Evolutionary conservation across 768 basidiomycete species (phyloP).

Genomic region (Auriscalpium orientale): DNA sequence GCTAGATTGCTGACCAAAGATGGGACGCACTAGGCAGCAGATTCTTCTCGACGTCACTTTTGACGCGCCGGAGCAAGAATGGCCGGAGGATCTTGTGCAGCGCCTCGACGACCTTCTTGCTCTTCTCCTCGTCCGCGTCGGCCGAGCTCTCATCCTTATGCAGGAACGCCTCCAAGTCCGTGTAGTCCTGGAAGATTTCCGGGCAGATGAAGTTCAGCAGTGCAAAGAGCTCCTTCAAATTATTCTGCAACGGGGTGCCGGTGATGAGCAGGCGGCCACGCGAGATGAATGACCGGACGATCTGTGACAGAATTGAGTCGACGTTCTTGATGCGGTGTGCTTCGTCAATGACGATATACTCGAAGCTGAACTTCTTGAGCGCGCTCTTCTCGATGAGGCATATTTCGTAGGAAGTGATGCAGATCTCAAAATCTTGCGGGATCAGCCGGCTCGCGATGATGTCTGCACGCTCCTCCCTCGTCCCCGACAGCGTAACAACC

Average conservation of each 20-base stretch:
- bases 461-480: constrained; percentile 82
- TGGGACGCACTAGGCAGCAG: constrained; percentile 69
- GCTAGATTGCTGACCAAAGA: too few relatives aligned
- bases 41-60: constrained; percentile 95
- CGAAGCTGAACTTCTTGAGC: constrained; percentile 91
- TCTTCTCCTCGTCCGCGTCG: constrained; percentile 72
- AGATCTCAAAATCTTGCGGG: constrained; percentile 85
- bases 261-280: constrained; percentile 91
- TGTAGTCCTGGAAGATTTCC: constrained; percentile 88
- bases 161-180: constrained; percentile 89
- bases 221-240: constrained; percentile 90
- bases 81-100: constrained; percentile 95
- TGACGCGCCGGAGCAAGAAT: constrained; percentile 90
- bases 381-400: constrained; percentile 92
- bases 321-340: constrained; percentile 99
- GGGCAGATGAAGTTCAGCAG: constrained; percentile 94
- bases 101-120: constrained; percentile 91
- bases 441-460: constrained; percentile 75
- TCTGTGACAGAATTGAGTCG: constrained; percentile 90
- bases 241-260: constrained; percentile 95
- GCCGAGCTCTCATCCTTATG: constrained; percentile 72
- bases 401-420: constrained; percentile 95
- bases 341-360: constrained; percentile 98
- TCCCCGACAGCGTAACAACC: constrained; percentile 73
- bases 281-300: constrained; percentile 84